These are phyloP conservation scores for Amanita polypyramis DNA, from an alignment of 768 basidiomycete species.

Conservation along the genomic window DNA sequence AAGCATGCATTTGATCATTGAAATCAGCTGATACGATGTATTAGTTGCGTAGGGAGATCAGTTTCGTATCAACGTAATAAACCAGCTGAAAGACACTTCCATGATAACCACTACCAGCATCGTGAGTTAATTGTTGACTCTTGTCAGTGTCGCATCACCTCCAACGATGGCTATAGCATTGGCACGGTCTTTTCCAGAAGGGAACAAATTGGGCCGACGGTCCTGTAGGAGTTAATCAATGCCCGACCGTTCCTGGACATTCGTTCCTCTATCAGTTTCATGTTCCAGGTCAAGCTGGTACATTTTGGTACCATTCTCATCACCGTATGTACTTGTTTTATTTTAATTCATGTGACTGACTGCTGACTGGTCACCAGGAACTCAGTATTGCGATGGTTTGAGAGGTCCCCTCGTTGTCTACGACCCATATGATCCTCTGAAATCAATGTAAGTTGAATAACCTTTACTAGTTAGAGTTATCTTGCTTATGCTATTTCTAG, in stretches of 20 bases:
- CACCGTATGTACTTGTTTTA: constrained; percentile 15
- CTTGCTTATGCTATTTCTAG: not conserved
- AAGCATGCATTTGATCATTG: not conserved
- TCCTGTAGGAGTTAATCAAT: constrained; percentile 26
- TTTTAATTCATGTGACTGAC: not conserved
- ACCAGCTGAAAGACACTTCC: constrained; percentile 27
- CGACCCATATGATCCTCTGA: constrained; percentile 14
- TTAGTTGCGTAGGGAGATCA: constrained; percentile 16
- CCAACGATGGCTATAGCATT: constrained; percentile 18
- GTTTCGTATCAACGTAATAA: constrained; percentile 29
- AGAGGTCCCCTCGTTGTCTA: constrained; percentile 15
- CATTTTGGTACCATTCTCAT: constrained; percentile 24
- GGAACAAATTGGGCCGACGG: constrained; percentile 29
- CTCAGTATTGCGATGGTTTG: constrained; percentile 18
- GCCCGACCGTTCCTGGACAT: constrained; percentile 26
- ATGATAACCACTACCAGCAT: constrained; percentile 29
- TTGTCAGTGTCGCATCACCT: not conserved
- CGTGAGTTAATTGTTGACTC: constrained; percentile 8
- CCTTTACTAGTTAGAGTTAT: too few species aligned
- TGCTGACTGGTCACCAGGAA: constrained; percentile 1
- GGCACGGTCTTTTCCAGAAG: constrained; percentile 39
- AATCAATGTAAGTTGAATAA: constrained; percentile 1
- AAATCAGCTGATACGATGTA: not conserved
- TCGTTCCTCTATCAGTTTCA: constrained; percentile 30
- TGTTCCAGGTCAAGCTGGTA: constrained; percentile 16